Percentiles rank a stretch among this genome's conserved stretches.
Evolutionary conservation across 2,329 filamentous ascomycete genomes (phyloP).

Genomic region (Fusarium tricinctum): DNA sequence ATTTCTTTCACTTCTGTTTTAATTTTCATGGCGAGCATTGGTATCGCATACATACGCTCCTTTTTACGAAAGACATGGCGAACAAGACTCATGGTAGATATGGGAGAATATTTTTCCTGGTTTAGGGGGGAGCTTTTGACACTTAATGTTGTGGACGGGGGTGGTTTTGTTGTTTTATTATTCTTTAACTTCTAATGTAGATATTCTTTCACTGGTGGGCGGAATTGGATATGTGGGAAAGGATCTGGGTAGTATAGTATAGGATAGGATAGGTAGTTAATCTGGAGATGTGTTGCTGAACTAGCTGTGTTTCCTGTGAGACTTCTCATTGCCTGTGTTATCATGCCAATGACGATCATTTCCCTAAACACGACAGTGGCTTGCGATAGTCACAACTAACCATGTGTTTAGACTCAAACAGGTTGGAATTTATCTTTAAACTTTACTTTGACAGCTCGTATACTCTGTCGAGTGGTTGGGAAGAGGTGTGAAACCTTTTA

Average conservation of each 20-base stretch:
- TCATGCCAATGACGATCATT: background rate
- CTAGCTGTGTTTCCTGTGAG: background rate
- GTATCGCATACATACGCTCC: constrained; percentile 33
- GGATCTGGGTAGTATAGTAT: constrained; percentile 24
- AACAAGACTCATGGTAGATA: constrained; percentile 19
- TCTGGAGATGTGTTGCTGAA: constrained; percentile 34
- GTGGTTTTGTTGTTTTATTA: constrained; percentile 15
- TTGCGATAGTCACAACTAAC: background rate
- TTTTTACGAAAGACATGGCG: constrained; percentile 19
- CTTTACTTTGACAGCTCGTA: background rate
- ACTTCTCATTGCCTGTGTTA: background rate
- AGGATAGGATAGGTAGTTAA: constrained; percentile 37
- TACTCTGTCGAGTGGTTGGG: constrained; percentile 6
- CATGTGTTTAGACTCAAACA: constrained; percentile 5
- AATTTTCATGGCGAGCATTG: constrained; percentile 32
- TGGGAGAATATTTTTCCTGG: constrained; percentile 12
- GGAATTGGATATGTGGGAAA: constrained; percentile 4
- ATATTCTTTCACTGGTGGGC: constrained; percentile 22
- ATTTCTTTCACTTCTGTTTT: constrained; percentile 18
- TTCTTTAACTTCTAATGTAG: constrained; percentile 37
- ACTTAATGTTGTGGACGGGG: constrained; percentile 34
- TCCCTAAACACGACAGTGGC: background rate
- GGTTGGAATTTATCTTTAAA: constrained; percentile 2
- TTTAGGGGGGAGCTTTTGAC: background rate
- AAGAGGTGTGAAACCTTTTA: constrained; percentile 1